Evolutionary conservation across 495 filamentous ascomycete species (phyloP), one percentile per base, ranked within the genome.

Genomic region (Parathielavia hyrcaniae): DNA sequence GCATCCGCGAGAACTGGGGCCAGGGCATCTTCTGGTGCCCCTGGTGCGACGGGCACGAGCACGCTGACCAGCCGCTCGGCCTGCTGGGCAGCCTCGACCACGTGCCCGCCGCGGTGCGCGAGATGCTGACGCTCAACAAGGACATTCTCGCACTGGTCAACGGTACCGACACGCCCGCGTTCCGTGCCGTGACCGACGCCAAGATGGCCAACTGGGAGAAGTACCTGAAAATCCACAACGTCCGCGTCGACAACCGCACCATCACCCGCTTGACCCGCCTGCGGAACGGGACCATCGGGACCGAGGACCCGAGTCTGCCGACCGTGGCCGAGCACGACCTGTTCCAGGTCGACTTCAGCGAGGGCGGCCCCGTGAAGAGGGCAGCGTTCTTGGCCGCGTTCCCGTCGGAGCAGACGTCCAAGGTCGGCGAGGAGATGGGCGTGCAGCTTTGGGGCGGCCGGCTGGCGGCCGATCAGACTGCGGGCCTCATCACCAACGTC

Each of bases 31-130:
- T 73, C 67, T 83, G 80, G 80, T 84, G 81, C 53, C 80, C 80
- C 0, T 84, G 81, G 81, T 84, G 81, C 61, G 81, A 84, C 63
- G 81, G 81, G 12, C 79, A 75, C 59, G 81, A 83, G 66, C 79
- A 82, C 70, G 75, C 75, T 0, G 78, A 81, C 61, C 77, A 82
- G 61, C 58, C 79, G 5, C 73, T 84, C 11, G 81, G 79, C 0
- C 72, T 82, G 38, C 67, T 84, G 1, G 75, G 73, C 20, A 57
- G 62, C 26, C 65, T 83, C 0, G 63, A 66, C 12, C 73, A 81
- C 50, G 71, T 73, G 17, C 64, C 77, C 7, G 67, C 67, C 41
- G 67, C 68, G 1, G 73, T 79, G 0, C 64, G 77, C 12, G 79
- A 84, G 61, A 72, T 78, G 43, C 69, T 75, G 36, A 81, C 78